Evolutionary conservation across 2,329 filamentous ascomycete species (phyloP), one percentile per base, ranked within the genome.

Genomic region (Epichloe sibirici): DNA sequence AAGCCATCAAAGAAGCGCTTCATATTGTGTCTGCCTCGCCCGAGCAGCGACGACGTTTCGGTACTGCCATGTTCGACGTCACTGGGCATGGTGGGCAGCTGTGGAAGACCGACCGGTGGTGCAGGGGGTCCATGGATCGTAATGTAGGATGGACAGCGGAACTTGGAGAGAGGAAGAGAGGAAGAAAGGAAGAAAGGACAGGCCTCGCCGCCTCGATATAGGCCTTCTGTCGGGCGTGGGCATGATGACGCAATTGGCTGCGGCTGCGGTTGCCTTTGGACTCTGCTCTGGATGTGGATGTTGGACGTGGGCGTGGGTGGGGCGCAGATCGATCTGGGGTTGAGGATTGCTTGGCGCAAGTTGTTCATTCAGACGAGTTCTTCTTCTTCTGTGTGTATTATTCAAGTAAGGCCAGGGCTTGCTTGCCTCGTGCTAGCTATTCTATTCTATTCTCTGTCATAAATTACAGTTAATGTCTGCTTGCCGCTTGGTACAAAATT

Each of bases 1-100:
- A 88, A 88, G 40, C 81, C 82, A 37, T 78, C 70, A 71, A 78
- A 82, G 53, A 79, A 68, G 54, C 72, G 71, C 56, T 71, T 69
- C 25, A 77, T 75, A 51, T 69, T 69, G 51, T 71, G 66, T 56
- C 74, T 69, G 53, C 77, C 69, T 21, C 71, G 67, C 46, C 71
- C 71, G 37, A 78, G 69, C 28, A 82, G 66, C 31, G 66, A 64
- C 25, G 65, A 62, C 1, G 62, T 57, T 58, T 69, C 67, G 53
- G 59, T 62, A 17, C n/a, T 17, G 48, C 23, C 48, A 11, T 44
- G 45, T 42, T 49, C 51, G 35, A 25, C 34, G 42, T 49, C 48
- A 45, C 43, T 45, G 11, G 48, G 52, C 51, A 56, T 53, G 42
- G 42, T 44, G 42, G 28, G 28, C 28, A 31, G 28, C 28, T 31